These are phyloP conservation scores for Pestalotiopsis sp. DNA, from an alignment of 2,329 filamentous ascomycete species.

Conservation along the genomic window DNA sequence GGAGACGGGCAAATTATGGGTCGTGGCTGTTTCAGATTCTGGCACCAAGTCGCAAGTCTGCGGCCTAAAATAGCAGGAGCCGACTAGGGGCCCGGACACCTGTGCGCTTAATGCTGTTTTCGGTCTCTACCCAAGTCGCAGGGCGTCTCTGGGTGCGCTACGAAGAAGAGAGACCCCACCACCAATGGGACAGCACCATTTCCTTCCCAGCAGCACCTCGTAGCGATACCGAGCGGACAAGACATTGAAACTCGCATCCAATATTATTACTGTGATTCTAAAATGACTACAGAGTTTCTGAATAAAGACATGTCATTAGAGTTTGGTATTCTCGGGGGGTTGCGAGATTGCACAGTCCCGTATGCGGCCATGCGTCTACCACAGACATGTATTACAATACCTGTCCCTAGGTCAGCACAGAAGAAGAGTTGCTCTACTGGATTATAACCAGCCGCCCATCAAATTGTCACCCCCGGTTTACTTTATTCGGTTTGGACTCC, in stretches of 20 bases:
- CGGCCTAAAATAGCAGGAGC: constrained; percentile 7
- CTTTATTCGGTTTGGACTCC: background rate
- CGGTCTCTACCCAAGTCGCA: background rate
- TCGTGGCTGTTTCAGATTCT: constrained; percentile 5
- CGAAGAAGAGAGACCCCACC: background rate
- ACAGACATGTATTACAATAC: too few relatives aligned
- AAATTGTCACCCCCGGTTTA: background rate
- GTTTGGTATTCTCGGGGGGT: background rate
- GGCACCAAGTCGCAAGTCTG: constrained; percentile 3
- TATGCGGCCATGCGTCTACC: background rate
- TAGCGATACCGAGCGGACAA: background rate
- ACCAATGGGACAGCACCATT: background rate
- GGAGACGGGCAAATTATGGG: constrained; percentile 2
- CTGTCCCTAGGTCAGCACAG: background rate
- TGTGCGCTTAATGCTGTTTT: background rate
- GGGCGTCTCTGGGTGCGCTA: background rate
- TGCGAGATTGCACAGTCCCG: background rate
- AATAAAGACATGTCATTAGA: background rate
- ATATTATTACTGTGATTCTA: background rate
- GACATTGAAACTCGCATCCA: background rate
- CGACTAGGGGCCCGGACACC: background rate
- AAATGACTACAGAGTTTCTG: background rate
- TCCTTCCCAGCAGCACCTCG: background rate
- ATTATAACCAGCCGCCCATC: background rate
- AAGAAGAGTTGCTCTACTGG: background rate